Base-by-base conservation (phyloP, 2,329 filamentous ascomycete species). In the Mycosphaerella sp. region DNA sequence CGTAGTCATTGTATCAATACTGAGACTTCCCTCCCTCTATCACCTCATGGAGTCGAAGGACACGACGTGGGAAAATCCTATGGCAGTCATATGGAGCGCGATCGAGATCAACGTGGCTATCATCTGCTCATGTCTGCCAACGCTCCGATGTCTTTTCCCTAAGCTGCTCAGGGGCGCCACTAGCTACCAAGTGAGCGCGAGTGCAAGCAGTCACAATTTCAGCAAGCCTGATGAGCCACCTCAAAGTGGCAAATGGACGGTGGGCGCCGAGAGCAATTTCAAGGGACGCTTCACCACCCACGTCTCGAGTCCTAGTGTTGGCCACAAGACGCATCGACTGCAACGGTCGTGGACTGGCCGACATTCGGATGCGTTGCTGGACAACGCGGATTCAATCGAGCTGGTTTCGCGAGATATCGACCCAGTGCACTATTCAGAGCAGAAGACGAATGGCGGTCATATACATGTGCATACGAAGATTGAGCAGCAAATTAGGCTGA, bases 41-140 rank as follows among this genome's bases (percentile, higher is more conserved):
- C 53, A 44, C 49, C 28, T 65, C 32, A 56, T 62, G 18, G 41
- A 53, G 2, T 59, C 57, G 4, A 58, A 52, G 3, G 65, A 66
- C 40, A 52, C 59, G 5, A 64, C 58, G 30, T 65, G 59, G 52
- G 54, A 65, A 55, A 64, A 64, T 40, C 58, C 60, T 4, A 59
- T 63, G 14, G 41, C 41, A 41, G 59, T 61, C 9, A 63, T 66
- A 18, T 70, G 66, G 66, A 66, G 63, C n/a, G 46, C 47, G 1
- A 41, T 69, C 13, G 68, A 70, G 55, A 57, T 65, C 49, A 68
- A 69, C 52, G 59, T 63, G 18, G 64, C 60, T 16, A 67, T 70
- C 27, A 60, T 69, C 32, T 68, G 64, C 52, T 66, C 64, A 16
- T 69, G 63, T 47, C 59, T 70, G 7, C 68, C 67, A 2, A 66